phyloP scores from a whole-genome alignment of 768 basidiomycete genomes.

The Pulveroboletus sp. region DNA sequence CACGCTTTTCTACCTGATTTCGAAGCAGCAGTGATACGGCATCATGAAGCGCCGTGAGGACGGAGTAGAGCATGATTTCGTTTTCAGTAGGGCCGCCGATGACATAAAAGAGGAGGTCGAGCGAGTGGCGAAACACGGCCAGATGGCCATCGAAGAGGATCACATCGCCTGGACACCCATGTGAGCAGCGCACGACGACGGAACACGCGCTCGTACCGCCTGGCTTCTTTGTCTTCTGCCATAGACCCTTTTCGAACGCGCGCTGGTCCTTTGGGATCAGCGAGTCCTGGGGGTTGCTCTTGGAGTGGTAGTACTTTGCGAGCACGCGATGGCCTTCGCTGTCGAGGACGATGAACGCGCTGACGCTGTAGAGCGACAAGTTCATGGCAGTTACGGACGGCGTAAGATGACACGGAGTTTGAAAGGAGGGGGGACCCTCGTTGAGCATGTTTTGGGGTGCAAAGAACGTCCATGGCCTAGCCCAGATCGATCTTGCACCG shows the following conservation, averaged over 20 bases:
- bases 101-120: slow-evolving; percentile 94
- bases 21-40: slow-evolving; percentile 81
- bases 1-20: slow-evolving; percentile 92
- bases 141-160: slow-evolving; percentile 86
- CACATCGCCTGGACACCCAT: slow-evolving; percentile 67
- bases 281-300: slow-evolving; percentile 39
- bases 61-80: slow-evolving; percentile 91
- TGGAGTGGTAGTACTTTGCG: slow-evolving; percentile 90
- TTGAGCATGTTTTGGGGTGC: slow-evolving; percentile 15
- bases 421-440: slow-evolving; percentile 8
- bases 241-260: slow-evolving; percentile 91
- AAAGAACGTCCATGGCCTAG: not conserved
- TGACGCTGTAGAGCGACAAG: slow-evolving; percentile 81
- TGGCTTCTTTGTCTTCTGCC: slow-evolving; percentile 92
- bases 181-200: not conserved
- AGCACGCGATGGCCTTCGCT: slow-evolving; percentile 92
- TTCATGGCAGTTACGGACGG: slow-evolving; percentile 40
- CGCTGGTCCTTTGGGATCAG: slow-evolving; percentile 81
- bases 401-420: slow-evolving; percentile 16
- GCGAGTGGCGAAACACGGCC: slow-evolving; percentile 90
- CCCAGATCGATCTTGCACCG: slow-evolving; percentile 12
- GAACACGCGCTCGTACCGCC: slow-evolving; percentile 55
- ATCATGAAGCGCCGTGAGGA: slow-evolving; percentile 80
- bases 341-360: slow-evolving; percentile 89
- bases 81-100: slow-evolving; percentile 85